phyloP scores from a whole-genome alignment of 1,284 basidiomycete species.

The Trametes pubescens region DNA sequence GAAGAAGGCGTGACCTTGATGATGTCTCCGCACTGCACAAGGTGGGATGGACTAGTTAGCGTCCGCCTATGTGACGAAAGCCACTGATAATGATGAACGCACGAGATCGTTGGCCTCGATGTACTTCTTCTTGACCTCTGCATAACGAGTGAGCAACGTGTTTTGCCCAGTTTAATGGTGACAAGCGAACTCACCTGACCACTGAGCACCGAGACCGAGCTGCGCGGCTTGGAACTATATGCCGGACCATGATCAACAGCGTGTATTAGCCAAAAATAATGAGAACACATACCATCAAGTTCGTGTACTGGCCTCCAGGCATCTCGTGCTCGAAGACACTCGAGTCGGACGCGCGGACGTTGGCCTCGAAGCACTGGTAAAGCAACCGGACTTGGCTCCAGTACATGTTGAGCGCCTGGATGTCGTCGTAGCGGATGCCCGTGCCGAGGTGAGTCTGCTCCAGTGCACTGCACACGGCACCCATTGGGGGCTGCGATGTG shows the following conservation, averaged over 20 bases:
- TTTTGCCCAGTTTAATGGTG: slow-evolving; percentile 6
- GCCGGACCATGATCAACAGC: slow-evolving; percentile 3
- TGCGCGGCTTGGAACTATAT: slow-evolving; percentile 96
- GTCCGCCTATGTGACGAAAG: not conserved
- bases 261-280: not conserved
- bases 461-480: slow-evolving; percentile 91
- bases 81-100: slow-evolving; percentile 34
- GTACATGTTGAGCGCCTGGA: slow-evolving; percentile 97
- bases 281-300: slow-evolving; percentile 75
- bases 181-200: slow-evolving; percentile 68
- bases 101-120: slow-evolving; percentile 95
- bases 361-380: slow-evolving; percentile 98
- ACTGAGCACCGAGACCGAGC: slow-evolving; percentile 96
- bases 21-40: slow-evolving; percentile 89
- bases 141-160: slow-evolving; percentile 22
- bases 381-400: slow-evolving; percentile 98
- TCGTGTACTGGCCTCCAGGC: slow-evolving; percentile 98
- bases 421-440: slow-evolving; percentile 97
- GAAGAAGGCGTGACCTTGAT: slow-evolving; percentile 99
- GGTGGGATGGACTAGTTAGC: slow-evolving; percentile 3
- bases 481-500: slow-evolving; percentile 99
- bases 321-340: slow-evolving; percentile 99
- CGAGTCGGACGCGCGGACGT: slow-evolving; percentile 95
- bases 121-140: slow-evolving; percentile 98
- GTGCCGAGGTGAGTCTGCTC: slow-evolving; percentile 97